Evolutionary conservation across 2,329 filamentous ascomycete species (phyloP).

Genomic region (Penicillium sp.): DNA sequence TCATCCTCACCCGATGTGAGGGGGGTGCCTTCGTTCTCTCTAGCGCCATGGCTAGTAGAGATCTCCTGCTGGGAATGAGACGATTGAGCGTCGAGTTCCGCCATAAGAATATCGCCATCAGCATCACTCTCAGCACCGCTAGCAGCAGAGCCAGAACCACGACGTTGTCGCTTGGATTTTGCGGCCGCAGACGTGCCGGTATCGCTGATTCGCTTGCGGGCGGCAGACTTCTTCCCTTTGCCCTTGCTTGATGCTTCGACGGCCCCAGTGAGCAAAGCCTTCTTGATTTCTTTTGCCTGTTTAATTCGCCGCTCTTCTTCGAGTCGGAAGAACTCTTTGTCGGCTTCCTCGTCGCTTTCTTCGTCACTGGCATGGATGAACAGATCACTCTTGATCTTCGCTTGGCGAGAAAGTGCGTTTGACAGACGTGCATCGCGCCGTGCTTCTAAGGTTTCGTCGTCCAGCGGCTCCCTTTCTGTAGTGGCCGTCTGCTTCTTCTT

Average conservation of each 20-base stretch:
- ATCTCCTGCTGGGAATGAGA: slow-evolving; percentile 14
- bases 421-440: slow-evolving; percentile 61
- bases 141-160: slow-evolving; percentile 16
- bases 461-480: slow-evolving; percentile 55
- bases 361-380: slow-evolving; percentile 84
- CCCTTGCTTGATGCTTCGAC: slow-evolving; percentile 28
- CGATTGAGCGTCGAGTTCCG: slow-evolving; percentile 20
- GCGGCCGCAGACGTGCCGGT: slow-evolving; percentile 21
- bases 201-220: slow-evolving; percentile 32
- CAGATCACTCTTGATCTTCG: slow-evolving; percentile 78
- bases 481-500: slow-evolving; percentile 52
- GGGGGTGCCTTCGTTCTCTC: slow-evolving; percentile 23
- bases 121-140: slow-evolving; percentile 21
- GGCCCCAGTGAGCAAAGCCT: slow-evolving; percentile 45
- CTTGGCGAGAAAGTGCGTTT: slow-evolving; percentile 71
- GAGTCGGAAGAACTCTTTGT: slow-evolving; percentile 70
- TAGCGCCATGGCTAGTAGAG: slow-evolving; percentile 16
- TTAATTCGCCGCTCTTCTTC: slow-evolving; percentile 67
- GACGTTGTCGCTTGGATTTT: slow-evolving; percentile 32
- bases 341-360: slow-evolving; percentile 74
- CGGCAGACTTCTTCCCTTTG: slow-evolving; percentile 28
- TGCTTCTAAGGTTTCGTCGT: slow-evolving; percentile 59
- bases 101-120: slow-evolving; percentile 34
- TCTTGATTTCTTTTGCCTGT: slow-evolving; percentile 50
- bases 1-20: slow-evolving; percentile 32